Conservation (phyloP, 495 filamentous ascomycete genomes). For the Bombardia bombarda region DNA sequence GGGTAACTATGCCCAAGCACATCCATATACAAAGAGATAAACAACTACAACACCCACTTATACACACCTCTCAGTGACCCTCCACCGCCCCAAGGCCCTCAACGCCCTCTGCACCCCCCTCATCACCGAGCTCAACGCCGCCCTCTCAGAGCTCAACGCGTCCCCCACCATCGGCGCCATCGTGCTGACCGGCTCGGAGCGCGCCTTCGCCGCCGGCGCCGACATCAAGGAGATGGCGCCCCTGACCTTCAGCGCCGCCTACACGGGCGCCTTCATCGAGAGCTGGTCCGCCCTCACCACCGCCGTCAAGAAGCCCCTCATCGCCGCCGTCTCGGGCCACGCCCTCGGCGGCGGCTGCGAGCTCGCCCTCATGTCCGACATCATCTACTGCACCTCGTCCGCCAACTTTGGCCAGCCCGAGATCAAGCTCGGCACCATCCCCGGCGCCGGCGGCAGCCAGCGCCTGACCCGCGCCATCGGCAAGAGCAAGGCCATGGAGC, state of each 20-base stretch:
- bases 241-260: conserved; percentile 77
- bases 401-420: conserved; percentile 95
- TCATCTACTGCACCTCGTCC: conserved; percentile 75
- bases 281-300: conserved; percentile 80
- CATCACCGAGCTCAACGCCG: conserved; percentile 80
- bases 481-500: conserved; percentile 87
- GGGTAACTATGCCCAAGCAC: conserved; percentile 57
- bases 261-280: conserved; percentile 84
- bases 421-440: conserved; percentile 87
- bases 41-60: not conserved
- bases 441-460: conserved; percentile 87
- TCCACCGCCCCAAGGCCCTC: conserved; percentile 89
- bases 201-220: conserved; percentile 91
- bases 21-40: not conserved
- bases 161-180: conserved; percentile 65
- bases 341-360: conserved; percentile 94
- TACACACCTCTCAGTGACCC: conserved; percentile 58
- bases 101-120: conserved; percentile 87
- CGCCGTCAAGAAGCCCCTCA: conserved; percentile 79
- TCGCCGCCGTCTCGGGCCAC: conserved; percentile 89
- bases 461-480: conserved; percentile 81
- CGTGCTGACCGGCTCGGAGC: conserved; percentile 77
- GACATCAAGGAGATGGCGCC: conserved; percentile 99
- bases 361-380: conserved; percentile 94
- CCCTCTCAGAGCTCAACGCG: conserved; percentile 63